A percentile compares a stretch with the other conserved stretches of the same genome.
phyloP scores from a whole-genome alignment of 1,284 basidiomycete genomes.

The Ustilago lituana region DNA sequence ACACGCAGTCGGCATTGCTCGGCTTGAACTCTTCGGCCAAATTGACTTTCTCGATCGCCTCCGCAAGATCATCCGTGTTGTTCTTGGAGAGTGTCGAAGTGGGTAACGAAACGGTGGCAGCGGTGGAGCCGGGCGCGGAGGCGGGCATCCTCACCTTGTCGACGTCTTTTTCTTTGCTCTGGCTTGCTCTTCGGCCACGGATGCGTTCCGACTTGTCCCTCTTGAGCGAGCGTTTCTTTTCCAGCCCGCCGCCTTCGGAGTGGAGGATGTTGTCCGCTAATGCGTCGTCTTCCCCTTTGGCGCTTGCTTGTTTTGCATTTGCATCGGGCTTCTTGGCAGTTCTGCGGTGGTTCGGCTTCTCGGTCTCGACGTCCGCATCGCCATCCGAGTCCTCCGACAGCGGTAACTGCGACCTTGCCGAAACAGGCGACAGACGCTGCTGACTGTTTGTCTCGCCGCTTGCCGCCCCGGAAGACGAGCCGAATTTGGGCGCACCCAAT shows the following conservation, averaged over 20 bases:
- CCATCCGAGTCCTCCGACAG: constrained; percentile 36
- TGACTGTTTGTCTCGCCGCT: background rate
- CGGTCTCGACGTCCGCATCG: constrained; percentile 40
- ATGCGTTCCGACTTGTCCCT: constrained; percentile 46
- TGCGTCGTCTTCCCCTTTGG: no score
- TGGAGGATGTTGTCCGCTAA: constrained; percentile 8
- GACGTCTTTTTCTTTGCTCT: constrained; percentile 44
- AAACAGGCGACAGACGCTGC: constrained; percentile 24
- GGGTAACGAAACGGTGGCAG: constrained; percentile 19
- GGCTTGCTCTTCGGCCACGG: constrained; percentile 30
- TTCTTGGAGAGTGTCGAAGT: background rate
- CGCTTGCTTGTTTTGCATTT: background rate
- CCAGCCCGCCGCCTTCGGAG: constrained; percentile 6
- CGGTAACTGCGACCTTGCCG: constrained; percentile 14
- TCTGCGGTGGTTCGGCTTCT: constrained; percentile 14
- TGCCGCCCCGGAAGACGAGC: background rate
- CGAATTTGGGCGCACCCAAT: constrained; percentile 5
- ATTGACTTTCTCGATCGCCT: constrained; percentile 9
- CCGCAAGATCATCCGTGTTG: constrained; percentile 12
- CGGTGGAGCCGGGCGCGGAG: background rate
- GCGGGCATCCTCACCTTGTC: constrained; percentile 27
- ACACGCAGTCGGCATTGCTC: background rate
- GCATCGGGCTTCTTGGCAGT: constrained; percentile 10
- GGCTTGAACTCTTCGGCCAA: background rate
- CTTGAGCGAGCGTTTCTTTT: constrained; percentile 36